phyloP scores from a whole-genome alignment of 106 monocot species.

The Posidonia australis region DNA sequence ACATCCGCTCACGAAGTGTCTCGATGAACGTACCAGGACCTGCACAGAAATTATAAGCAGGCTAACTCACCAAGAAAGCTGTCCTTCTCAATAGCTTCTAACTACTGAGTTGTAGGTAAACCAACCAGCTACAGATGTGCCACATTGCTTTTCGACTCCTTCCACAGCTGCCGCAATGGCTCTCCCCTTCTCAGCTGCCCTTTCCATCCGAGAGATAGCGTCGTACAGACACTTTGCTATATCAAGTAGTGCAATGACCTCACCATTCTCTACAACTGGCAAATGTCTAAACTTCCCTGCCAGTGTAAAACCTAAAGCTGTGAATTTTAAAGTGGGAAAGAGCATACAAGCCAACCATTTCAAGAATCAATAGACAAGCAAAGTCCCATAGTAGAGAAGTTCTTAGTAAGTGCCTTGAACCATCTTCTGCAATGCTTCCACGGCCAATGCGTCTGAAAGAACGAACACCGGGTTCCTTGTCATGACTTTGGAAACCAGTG shows the following conservation, averaged over 20 bases:
- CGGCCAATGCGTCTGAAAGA: conserved; percentile 77
- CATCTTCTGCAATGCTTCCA: conserved; percentile 95
- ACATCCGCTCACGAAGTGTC: conserved; percentile 61
- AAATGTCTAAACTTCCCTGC: conserved; percentile 90
- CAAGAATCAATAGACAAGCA: too few species aligned
- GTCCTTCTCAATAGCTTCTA: too few species aligned
- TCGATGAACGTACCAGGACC: conserved; percentile 74
- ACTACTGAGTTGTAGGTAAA: too few species aligned
- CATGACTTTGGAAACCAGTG: conserved; percentile 82
- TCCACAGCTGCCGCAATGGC: conserved; percentile 91
- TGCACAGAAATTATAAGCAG: too few species aligned
- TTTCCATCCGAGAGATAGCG: conserved; percentile 89
- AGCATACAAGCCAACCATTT: too few species aligned
- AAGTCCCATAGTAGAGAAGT: too few species aligned
- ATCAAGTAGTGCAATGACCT: conserved; percentile 84
- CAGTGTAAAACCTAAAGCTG: too few species aligned
- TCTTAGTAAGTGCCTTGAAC: conserved; percentile 67
- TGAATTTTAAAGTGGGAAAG: too few species aligned
- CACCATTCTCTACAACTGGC: conserved; percentile 85
- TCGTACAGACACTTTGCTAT: conserved; percentile 94
- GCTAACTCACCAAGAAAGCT: too few species aligned
- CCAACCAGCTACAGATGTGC: conserved; percentile 62
- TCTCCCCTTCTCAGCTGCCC: conserved; percentile 84
- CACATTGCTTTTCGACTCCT: conserved; percentile 84
- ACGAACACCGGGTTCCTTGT: conserved; percentile 78